These are phyloP conservation scores for Ophiognomonia clavigignenti-juglandacearum DNA, from an alignment of 2,329 filamentous ascomycete genomes.

Conservation along the genomic window DNA sequence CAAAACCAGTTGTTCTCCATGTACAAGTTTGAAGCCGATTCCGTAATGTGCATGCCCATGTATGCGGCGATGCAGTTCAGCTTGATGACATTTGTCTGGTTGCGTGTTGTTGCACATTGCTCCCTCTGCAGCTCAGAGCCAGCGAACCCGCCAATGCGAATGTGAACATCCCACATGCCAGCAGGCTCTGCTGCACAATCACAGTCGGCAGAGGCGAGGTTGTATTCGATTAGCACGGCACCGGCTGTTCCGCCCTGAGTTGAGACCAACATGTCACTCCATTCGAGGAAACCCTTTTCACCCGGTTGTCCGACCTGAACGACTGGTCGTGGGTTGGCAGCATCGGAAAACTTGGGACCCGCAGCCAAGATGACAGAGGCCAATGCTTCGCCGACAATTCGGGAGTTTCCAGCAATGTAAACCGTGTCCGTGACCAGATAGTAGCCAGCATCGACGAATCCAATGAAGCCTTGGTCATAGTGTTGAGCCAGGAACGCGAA, in stretches of 20 bases:
- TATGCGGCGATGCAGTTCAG: slow-evolving; percentile 31
- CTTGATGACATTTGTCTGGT: slow-evolving; percentile 20
- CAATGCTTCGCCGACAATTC: slow-evolving; percentile 55
- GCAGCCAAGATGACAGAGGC: slow-evolving; percentile 47
- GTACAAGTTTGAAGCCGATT: slow-evolving; percentile 31
- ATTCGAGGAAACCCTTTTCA: slow-evolving; percentile 61
- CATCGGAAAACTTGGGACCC: slow-evolving; percentile 51
- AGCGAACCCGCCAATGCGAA: slow-evolving; percentile 66
- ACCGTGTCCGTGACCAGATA: slow-evolving; percentile 57
- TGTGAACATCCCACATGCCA: slow-evolving; percentile 71
- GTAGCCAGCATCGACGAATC: slow-evolving; percentile 59
- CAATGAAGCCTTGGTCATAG: slow-evolving; percentile 42
- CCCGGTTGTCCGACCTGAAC: slow-evolving; percentile 57
- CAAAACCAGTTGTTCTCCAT: slow-evolving; percentile 48
- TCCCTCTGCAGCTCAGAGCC: slow-evolving; percentile 64
- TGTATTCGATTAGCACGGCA: slow-evolving; percentile 69
- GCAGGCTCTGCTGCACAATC: slow-evolving; percentile 28
- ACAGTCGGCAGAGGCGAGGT: slow-evolving; percentile 42
- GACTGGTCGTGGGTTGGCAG: slow-evolving; percentile 56
- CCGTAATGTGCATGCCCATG: slow-evolving; percentile 38
- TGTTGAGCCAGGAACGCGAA: slow-evolving; percentile 27
- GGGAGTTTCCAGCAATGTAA: slow-evolving; percentile 39
- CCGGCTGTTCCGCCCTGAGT: slow-evolving; percentile 63
- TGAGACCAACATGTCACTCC: slow-evolving; percentile 67
- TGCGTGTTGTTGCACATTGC: slow-evolving; percentile 55